Evolutionary conservation across 2,329 filamentous ascomycete species (phyloP).

Genomic region (Colletotrichum magnum): DNA sequence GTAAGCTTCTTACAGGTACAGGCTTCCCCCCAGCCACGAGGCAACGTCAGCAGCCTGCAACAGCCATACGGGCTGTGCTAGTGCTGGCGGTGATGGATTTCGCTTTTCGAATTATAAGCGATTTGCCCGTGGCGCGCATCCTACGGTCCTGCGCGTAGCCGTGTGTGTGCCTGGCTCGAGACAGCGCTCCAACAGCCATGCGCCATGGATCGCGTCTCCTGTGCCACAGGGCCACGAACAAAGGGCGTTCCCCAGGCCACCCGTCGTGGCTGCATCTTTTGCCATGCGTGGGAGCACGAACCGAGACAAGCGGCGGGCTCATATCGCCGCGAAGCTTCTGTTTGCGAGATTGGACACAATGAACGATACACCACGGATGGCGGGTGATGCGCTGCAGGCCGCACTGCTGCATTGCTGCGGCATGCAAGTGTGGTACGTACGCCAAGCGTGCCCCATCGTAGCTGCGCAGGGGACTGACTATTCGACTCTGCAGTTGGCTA

Average conservation of each 20-base stretch:
- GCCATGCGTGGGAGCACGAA: constrained; percentile 29
- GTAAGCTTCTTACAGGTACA: not conserved
- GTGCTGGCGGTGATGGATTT: not conserved
- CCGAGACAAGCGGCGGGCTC: constrained; percentile 30
- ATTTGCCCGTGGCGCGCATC: constrained; percentile 8
- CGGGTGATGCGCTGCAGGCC: not conserved
- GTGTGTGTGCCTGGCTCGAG: constrained; percentile 15
- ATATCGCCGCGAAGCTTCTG: constrained; percentile 7
- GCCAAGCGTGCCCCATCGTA: constrained; percentile 33
- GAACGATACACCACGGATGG: not conserved
- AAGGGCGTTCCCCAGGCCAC: constrained; percentile 30
- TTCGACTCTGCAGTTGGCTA: constrained; percentile 1
- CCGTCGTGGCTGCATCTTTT: constrained; percentile 24
- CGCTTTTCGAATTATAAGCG: constrained; percentile 1
- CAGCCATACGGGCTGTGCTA: constrained; percentile 5
- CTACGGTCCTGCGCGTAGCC: constrained; percentile 13
- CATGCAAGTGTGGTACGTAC: constrained; percentile 29
- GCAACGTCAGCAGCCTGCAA: not conserved
- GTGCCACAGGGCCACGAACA: constrained; percentile 31
- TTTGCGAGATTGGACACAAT: constrained; percentile 11
- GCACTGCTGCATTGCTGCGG: not conserved
- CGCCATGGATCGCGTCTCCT: constrained; percentile 19
- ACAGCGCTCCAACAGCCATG: constrained; percentile 24
- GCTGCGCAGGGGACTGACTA: constrained; percentile 10
- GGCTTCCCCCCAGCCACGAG: not conserved